Evolutionary conservation across 352 stramenopile species (phyloP), one percentile per base, ranked within the genome.

Genomic region (Phytophthora hibernalis): DNA sequence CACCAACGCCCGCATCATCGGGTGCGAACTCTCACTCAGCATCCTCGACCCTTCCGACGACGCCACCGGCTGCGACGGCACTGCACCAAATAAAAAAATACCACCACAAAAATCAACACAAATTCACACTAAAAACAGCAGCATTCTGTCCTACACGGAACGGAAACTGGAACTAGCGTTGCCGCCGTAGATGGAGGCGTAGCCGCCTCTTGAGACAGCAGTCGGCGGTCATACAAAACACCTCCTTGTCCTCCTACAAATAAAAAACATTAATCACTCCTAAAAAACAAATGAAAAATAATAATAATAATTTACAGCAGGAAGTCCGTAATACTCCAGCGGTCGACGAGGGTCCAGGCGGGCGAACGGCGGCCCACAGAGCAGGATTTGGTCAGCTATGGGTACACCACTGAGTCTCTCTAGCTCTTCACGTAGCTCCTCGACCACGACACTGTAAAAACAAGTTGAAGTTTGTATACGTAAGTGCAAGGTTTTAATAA

Each of bases 151-250:
- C 1, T 76, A 83, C 75, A 70, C 53, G 85, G 56, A 38, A 87
- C 68, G 28, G 79, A 56, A 6, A 88, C 71, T n/a, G 83, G 77
- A 55, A 80, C 47, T 12, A 92, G 57, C 30, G 66, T 53, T 33
- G 58, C 45, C 18, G 68, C 64, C 1, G 74, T 70, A 1, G 69
- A 37, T 33, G 77, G 71, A 30, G 66, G 61, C 24, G 76, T 49
- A 12, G 74, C 73, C 30, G 73, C 66, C 28, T 93, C 85, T 65
- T 85, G 83, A 51, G 83, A 90, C 11, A 96, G 76, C 72, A 94
- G 79, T 49, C 86, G 80, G 4, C 86, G 81, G 54, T 96, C 88
- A 58, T 96, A 96, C 10, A 96, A 58, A 92, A 96, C 52, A 96
- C 71, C 35, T 78, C 74, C 58, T 92, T 93, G 49, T 87, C 67